Evolutionary conservation across 2,329 filamentous ascomycete genomes (phyloP), one percentile per base, ranked within the genome.

Genomic region (Aspergillus vadensis): DNA sequence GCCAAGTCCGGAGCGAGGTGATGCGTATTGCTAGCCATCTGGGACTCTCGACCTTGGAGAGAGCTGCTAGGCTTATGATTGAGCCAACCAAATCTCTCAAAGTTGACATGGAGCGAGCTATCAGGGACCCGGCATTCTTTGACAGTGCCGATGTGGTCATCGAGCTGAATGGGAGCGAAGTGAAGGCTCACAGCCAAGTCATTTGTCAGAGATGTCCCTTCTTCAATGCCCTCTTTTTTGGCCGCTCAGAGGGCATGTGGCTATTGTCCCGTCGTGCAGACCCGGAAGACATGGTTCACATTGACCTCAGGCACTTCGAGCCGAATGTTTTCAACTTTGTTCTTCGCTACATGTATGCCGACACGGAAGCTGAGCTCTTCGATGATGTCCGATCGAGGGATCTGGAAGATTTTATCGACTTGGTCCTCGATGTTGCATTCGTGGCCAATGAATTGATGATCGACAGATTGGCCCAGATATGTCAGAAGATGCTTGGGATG

Each of bases 391-490:
- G 89, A 15, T 84, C 86, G 38, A 80, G 85, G 15, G 88, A 88
- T 62, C 77, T 96, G 5, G 92, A 97, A 66, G 89, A 92, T 49
- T 92, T 97, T 64, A 86, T 93, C 4, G 92, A 98, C 68, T 81
- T 95, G n/a, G 84, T 97, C 8, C 85, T 98, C 78, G 92, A 97
- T 68, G 91, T 98, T 48, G 89, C 98, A 84, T 87, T 87, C 58
- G 89, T 91, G 55, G 92, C 93, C 12, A 95, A 99, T 72, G 94
- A 99, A 75, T 80, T 99, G 59, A 97, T 99, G 93, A 84, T 99
- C 50, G 92, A 97, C 72, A 85, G 93, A 6, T 80, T 99, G 5
- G 92, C 91, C 5, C 91, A 97, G 73, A 87, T 96, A 27, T 98
- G 95, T 74, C 95, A 99, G 73, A 87, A 86, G 60, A 79, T 92